Conservation (phyloP, 208 protist genomes). For the Leishmania braziliensis region DNA sequence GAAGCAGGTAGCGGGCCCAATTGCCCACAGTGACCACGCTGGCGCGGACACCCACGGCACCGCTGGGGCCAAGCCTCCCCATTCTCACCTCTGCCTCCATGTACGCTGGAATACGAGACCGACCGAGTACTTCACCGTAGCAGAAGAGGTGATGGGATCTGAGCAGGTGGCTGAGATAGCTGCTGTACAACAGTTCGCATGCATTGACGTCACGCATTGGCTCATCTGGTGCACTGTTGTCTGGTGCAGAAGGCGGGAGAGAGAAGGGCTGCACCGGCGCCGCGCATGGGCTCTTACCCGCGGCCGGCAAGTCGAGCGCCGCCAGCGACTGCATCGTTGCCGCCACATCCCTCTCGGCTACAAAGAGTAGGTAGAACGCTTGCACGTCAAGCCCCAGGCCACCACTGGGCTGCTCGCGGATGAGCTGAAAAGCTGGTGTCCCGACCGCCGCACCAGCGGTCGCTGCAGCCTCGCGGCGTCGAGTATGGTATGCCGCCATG, state of each 20-base stretch:
- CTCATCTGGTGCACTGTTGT: background rate
- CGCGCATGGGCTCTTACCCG: background rate
- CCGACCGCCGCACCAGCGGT: background rate
- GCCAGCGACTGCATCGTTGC: background rate
- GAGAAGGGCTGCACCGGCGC: background rate
- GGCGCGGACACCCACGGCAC: background rate
- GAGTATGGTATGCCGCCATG: constrained; percentile 54
- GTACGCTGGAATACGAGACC: constrained; percentile 24
- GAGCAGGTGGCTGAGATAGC: constrained; percentile 22
- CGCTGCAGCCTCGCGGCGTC: background rate
- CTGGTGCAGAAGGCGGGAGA: background rate
- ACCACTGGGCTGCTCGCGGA: constrained; percentile 11
- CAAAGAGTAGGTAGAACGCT: constrained; percentile 18
- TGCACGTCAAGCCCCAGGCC: constrained; percentile 22
- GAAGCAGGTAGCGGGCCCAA: constrained; percentile 5
- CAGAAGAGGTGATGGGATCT: constrained; percentile 24
- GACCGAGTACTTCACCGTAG: constrained; percentile 22
- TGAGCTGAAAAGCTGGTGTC: constrained; percentile 1
- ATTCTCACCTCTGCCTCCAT: constrained; percentile 2
- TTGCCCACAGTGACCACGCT: background rate
- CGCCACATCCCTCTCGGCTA: constrained; percentile 1
- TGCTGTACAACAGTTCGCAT: background rate
- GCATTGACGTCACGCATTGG: background rate
- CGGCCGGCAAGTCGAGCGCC: background rate
- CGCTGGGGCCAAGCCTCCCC: background rate